Conservation (phyloP, 2,329 filamentous ascomycete species). For the Penicillium expansum region DNA sequence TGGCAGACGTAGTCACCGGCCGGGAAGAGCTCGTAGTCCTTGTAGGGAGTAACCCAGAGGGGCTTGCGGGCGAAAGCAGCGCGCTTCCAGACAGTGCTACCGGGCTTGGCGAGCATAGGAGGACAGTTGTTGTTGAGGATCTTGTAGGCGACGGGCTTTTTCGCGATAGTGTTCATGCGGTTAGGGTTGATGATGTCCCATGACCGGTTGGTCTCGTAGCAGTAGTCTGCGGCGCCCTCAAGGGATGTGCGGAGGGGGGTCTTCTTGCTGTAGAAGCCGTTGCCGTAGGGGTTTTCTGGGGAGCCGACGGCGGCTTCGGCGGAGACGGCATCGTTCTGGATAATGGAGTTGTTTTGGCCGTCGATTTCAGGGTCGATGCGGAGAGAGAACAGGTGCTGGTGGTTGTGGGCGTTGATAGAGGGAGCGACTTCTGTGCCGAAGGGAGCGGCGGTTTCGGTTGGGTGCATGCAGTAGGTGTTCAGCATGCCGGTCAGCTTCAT, state of each 20-base stretch:
- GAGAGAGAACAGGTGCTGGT: slow-evolving; percentile 89
- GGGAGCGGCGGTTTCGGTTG: slow-evolving; percentile 72
- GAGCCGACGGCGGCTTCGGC: slow-evolving; percentile 58
- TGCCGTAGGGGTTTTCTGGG: slow-evolving; percentile 66
- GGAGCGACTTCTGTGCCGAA: slow-evolving; percentile 90
- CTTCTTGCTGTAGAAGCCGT: slow-evolving; percentile 59
- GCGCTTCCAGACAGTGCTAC: slow-evolving; percentile 56
- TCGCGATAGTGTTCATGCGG: slow-evolving; percentile 22
- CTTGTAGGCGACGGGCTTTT: slow-evolving; percentile 29
- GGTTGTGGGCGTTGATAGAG: slow-evolving; percentile 86
- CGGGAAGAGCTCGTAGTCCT: slow-evolving; percentile 58
- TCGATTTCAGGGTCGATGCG: slow-evolving; percentile 83
- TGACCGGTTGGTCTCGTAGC: slow-evolving; percentile 47
- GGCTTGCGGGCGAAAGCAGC: slow-evolving; percentile 59
- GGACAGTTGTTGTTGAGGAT: slow-evolving; percentile 31
- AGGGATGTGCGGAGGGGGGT: slow-evolving; percentile 42
- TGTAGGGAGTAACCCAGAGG: slow-evolving; percentile 58
- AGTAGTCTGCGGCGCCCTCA: slow-evolving; percentile 51
- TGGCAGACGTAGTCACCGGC: slow-evolving; percentile 62
- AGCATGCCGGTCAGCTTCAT: slow-evolving; percentile 87
- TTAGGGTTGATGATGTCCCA: slow-evolving; percentile 32
- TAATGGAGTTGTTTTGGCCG: slow-evolving; percentile 75
- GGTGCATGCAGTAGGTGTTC: slow-evolving; percentile 79
- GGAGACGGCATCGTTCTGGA: slow-evolving; percentile 39
- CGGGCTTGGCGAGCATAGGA: slow-evolving; percentile 48